Evolutionary conservation across 2,329 filamentous ascomycete genomes (phyloP).

Genomic region (Fusarium sp.): DNA sequence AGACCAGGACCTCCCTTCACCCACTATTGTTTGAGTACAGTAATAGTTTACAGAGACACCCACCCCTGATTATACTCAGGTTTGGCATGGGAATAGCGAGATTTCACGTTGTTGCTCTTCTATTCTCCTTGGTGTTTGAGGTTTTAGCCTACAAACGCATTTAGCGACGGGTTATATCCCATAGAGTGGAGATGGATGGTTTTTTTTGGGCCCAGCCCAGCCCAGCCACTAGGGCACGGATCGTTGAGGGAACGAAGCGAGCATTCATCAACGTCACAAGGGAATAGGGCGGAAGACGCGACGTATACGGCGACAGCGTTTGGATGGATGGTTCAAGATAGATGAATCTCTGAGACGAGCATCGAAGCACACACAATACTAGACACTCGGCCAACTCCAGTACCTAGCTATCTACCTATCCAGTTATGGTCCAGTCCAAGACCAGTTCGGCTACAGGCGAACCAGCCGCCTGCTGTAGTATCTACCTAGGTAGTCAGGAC

Average conservation of each 20-base stretch:
- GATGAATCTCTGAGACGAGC: conserved; percentile 8
- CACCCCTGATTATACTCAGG: conserved; percentile 12
- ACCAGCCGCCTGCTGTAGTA: conserved; percentile 29
- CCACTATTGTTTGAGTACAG: conserved; percentile 2
- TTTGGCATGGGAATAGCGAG: conserved; percentile 39
- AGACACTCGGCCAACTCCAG: conserved; percentile 18
- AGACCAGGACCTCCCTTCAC: not conserved
- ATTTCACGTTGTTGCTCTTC: conserved; percentile 19
- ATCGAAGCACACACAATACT: conserved; percentile 22
- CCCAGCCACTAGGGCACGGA: conserved; percentile 21
- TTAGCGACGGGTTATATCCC: conserved; percentile 38
- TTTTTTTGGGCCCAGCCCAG: not conserved
- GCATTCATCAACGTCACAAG: conserved; percentile 26
- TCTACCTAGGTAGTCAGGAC: not conserved
- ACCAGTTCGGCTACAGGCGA: conserved; percentile 24
- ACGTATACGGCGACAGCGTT: conserved; percentile 41
- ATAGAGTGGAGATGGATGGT: conserved; percentile 16
- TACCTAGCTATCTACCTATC: not conserved
- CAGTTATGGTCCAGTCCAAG: conserved; percentile 7
- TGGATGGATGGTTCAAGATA: conserved; percentile 5
- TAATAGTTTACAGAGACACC: conserved; percentile 20
- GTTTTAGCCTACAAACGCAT: conserved; percentile 29
- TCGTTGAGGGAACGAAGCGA: conserved; percentile 11
- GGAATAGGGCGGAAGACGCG: conserved; percentile 21
- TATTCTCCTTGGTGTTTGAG: conserved; percentile 22